Evolutionary conservation across 1,139 yeast genomes (phyloP), one percentile per base, ranked within the genome.

Genomic region (Schwanniomyces etchellsii): DNA sequence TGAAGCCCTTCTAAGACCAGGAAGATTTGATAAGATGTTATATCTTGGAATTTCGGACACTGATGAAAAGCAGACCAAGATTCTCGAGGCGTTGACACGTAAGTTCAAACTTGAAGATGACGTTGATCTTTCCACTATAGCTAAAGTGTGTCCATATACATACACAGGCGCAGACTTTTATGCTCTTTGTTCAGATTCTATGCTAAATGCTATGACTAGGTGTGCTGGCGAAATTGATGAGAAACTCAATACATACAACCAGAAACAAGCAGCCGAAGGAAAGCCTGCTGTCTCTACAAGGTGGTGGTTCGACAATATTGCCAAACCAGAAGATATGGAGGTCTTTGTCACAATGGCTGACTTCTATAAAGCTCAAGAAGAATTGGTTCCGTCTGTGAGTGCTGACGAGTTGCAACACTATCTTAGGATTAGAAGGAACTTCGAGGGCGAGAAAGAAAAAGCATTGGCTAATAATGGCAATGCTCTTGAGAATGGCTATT

Each of bases 101-200:
- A 89, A 89, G 53, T 83, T 91, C 57, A 66, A 64, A 32, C 57
- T 91, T 17, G 72, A 66, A 33, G 66, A 70, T 2, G 70, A 72
- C 24, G 86, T 89, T 6, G 70, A 81, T 36, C 60, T 89, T 35
- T 45, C 50, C 4, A 47, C 52, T n/a, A 60, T 91, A 25, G 91
- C 95, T 0, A 66, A 70, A 14, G 59, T 61, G 16, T 88, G 97
- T 56, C 83, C 95, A 0, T 88, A 81, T 50, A 88, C 88, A 10
- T 89, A 78, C 49, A 89, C 98, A 0, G 98, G 98, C 43, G 98
- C 98, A 4, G 98, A 91, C 55, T 89, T 91, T 56, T 91, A 91
- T 55, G 98, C 98, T 0, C 64, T 89, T 41, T 86, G 96, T 51
- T 81, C 95, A 1, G 97, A 91, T 54, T 84, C 96, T 0, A 85